These are phyloP conservation scores for Acacia concinna DNA, from an alignment of 331 rosid genomes.

Conservation along the genomic window DNA sequence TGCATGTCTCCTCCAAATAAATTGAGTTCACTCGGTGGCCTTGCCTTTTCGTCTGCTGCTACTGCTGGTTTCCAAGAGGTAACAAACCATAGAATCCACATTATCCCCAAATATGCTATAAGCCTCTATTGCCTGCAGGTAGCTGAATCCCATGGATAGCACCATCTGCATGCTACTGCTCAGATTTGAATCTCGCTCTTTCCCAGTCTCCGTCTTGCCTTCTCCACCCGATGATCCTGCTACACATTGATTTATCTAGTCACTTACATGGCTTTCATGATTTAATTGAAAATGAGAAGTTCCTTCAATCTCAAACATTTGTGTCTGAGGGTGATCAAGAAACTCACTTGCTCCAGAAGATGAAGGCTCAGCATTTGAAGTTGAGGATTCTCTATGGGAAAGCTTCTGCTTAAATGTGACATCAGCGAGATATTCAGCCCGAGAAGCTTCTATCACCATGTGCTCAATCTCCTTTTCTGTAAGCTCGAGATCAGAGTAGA, in stretches of 20 bases:
- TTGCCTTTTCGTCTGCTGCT: constrained; percentile 89
- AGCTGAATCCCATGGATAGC: constrained; percentile 89
- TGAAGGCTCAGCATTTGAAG: constrained; percentile 86
- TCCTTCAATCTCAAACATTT: constrained; percentile 1
- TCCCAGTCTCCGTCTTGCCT: constrained; percentile 41
- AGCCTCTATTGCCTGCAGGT: constrained; percentile 83
- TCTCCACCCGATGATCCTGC: constrained; percentile 69
- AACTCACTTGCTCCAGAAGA: constrained; percentile 93
- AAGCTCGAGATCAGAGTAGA: constrained; percentile 92
- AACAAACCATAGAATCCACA: constrained; percentile 88
- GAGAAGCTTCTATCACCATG: constrained; percentile 87
- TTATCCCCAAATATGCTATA: constrained; percentile 93
- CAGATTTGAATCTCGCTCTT: constrained; percentile 47
- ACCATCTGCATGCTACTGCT: constrained; percentile 70
- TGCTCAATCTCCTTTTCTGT: constrained; percentile 97
- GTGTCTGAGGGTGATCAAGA: background rate
- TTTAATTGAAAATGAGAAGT: background rate
- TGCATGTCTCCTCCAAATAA: background rate
- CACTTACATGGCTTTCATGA: constrained; percentile 5
- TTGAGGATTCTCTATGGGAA: constrained; percentile 65
- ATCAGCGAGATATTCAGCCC: constrained; percentile 79
- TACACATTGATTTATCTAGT: background rate
- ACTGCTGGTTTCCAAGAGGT: constrained; percentile 76
- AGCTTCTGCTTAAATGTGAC: constrained; percentile 58
- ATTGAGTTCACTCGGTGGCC: constrained; percentile 66